Percentiles rank a stretch among this genome's conserved stretches.
Conservation (phyloP, 208 protist species). For the Trypanosomatidae sp. region DNA sequence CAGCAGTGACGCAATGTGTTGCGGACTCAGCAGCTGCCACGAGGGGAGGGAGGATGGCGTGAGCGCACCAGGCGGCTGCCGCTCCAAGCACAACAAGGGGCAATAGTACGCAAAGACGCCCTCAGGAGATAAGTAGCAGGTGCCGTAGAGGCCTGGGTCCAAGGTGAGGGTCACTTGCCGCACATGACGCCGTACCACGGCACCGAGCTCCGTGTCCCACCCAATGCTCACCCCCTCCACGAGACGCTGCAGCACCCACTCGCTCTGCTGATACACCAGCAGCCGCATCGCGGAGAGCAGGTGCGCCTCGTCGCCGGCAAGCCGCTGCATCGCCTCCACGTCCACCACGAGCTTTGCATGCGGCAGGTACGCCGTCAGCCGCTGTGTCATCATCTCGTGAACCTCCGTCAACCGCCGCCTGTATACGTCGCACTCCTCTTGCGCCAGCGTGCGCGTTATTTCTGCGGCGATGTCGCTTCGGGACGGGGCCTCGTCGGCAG, state of each 20-base stretch:
- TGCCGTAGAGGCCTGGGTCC: conserved; percentile 40
- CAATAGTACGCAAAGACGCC: conserved; percentile 68
- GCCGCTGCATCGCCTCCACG: conserved; percentile 31
- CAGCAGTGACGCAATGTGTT: conserved; percentile 70
- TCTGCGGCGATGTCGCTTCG: conserved; percentile 45
- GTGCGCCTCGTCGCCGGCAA: conserved; percentile 41
- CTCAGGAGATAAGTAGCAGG: conserved; percentile 45
- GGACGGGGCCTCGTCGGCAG: conserved; percentile 29
- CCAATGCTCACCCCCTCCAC: conserved; percentile 70
- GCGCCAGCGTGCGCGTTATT: conserved; percentile 38
- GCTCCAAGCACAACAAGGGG: conserved; percentile 63
- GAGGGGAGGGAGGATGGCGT: conserved; percentile 33
- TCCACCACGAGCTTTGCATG: conserved; percentile 48
- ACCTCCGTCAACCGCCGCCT: conserved; percentile 45
- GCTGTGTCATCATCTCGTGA: conserved; percentile 39
- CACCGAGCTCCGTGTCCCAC: conserved; percentile 75
- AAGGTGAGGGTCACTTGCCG: conserved; percentile 54
- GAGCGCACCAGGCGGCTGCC: conserved; percentile 18
- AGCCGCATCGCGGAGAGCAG: conserved; percentile 59
- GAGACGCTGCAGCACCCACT: conserved; percentile 71
- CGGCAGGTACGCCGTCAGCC: conserved; percentile 52
- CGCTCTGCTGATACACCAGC: conserved; percentile 61
- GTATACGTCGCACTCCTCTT: conserved; percentile 43
- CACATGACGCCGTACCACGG: conserved; percentile 57
- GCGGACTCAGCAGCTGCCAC: conserved; percentile 66